Conservation (phyloP, 148 eudicot species). For the Pouteria glomerata region DNA sequence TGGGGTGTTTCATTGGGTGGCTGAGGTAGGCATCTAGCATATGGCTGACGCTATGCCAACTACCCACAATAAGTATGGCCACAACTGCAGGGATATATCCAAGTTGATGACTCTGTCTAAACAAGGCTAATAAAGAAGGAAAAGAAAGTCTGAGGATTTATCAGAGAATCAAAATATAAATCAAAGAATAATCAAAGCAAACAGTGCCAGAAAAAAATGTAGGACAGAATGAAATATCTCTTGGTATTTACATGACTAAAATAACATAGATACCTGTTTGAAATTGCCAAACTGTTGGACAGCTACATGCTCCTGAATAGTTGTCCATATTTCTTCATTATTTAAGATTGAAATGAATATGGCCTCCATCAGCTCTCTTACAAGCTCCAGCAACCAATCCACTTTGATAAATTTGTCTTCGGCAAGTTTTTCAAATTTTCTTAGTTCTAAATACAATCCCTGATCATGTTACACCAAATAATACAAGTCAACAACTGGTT, state of each 20-base stretch:
- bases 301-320: conserved; percentile 15
- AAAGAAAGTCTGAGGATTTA: neutral
- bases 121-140: neutral
- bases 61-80: too few species aligned
- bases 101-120: neutral
- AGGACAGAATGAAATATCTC: neutral
- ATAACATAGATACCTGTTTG: conserved; percentile 29
- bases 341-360: conserved; percentile 31
- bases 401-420: conserved; percentile 28
- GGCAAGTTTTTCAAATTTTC: conserved; percentile 31
- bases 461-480: conserved; percentile 18
- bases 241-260: neutral
- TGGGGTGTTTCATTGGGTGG: too few species aligned
- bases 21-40: too few species aligned
- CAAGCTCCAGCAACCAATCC: conserved; percentile 26
- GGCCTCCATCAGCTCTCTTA: conserved; percentile 29
- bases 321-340: conserved; percentile 19
- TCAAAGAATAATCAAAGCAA: neutral
- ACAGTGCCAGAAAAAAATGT: neutral
- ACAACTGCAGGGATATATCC: neutral
- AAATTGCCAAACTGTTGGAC: conserved; percentile 16
- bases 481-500: neutral
- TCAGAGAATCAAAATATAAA: neutral
- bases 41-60: too few species aligned
- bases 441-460: conserved; percentile 35